phyloP scores from a whole-genome alignment of 2,329 filamentous ascomycete genomes.

The Apiospora rasikravindrae region DNA sequence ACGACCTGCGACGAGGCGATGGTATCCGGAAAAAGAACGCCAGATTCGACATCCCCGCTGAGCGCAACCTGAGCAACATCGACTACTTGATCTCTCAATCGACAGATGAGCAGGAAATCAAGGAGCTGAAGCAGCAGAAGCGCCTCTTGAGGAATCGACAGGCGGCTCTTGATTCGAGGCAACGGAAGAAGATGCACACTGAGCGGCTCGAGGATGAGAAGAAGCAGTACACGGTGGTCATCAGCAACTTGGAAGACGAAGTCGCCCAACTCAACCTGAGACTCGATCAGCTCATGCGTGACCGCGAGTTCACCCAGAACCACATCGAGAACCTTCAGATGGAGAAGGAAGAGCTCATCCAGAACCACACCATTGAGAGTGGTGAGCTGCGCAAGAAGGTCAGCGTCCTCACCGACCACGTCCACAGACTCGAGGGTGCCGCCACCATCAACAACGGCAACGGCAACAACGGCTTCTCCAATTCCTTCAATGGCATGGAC shows the following conservation, averaged over 20 bases:
- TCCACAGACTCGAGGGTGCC: conserved; percentile 71
- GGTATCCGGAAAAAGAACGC: conserved; percentile 99
- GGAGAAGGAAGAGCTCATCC: conserved; percentile 92
- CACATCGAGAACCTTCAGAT: conserved; percentile 78
- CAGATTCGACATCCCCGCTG: conserved; percentile 93
- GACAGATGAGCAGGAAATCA: conserved; percentile 89
- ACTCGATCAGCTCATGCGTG: conserved; percentile 72
- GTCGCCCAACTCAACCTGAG: conserved; percentile 71
- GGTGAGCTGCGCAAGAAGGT: conserved; percentile 93
- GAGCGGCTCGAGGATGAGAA: conserved; percentile 97
- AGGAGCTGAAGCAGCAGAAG: conserved; percentile 98
- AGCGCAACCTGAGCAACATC: conserved; percentile 93
- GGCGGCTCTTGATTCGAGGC: conserved; percentile 94
- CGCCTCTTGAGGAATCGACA: conserved; percentile 92
- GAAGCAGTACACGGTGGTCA: conserved; percentile 81
- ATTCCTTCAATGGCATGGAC: conserved; percentile 82
- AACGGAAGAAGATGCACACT: conserved; percentile 98
- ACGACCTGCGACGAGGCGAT: conserved; percentile 78
- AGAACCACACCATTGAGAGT: conserved; percentile 86
- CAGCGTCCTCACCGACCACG: conserved; percentile 75
- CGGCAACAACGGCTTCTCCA: conserved; percentile 67
- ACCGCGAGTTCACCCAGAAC: conserved; percentile 76
- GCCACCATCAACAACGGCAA: conserved; percentile 62
- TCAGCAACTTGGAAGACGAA: conserved; percentile 80
- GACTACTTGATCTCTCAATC: conserved; percentile 89